Evolutionary conservation across 352 stramenopile species (phyloP), one percentile per base, ranked within the genome.

Genomic region (Phytopythium montanum): DNA sequence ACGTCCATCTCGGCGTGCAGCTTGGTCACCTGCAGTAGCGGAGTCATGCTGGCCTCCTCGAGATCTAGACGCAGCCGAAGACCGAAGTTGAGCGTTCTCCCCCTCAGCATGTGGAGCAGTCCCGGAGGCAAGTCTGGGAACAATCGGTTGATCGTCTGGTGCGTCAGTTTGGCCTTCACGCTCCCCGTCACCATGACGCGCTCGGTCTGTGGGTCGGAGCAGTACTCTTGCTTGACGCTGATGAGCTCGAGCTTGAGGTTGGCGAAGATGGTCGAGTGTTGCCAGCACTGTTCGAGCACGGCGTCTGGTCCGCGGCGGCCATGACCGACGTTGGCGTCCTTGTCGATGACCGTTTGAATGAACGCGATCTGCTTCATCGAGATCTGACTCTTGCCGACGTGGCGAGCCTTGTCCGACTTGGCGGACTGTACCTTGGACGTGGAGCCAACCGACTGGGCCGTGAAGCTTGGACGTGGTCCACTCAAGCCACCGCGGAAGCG

Each of bases 221-320:
- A 12, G 8, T 52, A 34, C 34, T 62, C 36, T 13, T 58, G n/a
- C 28, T 67, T 65, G 59, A 81, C 67, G 2, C 48, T 10, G 26
- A 69, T 44, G 48, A 70, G 45, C 25, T 72, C 55, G 33, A 75
- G 61, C 25, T 63, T 50, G 2, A 81, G 62, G 10, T 57, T 61
- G 13, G 51, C 61, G 29, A 66, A 64, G 38, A 21, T 63, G 1
- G 36, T 54, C 16, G 67, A 73, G 46, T 74, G 71, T n/a, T 46
- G 56, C 26, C 63, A 63, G 61, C 67, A 79, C 36, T 79, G 70
- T 6, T 73, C 36, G 14, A 72, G 56, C 12, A 67, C 18, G 1
- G 34, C 44, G 6, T 72, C 56, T 6, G 61, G 26, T 0, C 63
- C 69, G 2, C 39, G 36, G 3, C 67, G n/a, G 7, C 21, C 46